A percentile compares a stretch with the other conserved stretches of the same genome.
Conservation (phyloP, 805 yeast species). For the Candida arabinofermentans region DNA sequence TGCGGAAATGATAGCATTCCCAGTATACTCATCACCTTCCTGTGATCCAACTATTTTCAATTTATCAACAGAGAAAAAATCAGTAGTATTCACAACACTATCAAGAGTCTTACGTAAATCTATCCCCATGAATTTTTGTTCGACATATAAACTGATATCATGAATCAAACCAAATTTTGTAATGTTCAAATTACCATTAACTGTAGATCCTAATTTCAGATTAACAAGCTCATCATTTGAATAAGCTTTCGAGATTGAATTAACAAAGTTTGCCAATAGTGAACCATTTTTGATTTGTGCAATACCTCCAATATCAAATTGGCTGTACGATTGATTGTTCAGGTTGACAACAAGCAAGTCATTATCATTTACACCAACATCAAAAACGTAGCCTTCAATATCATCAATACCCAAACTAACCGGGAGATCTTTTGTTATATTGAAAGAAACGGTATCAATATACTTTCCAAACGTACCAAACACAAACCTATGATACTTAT, state of each 20-base stretch:
- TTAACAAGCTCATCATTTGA: background rate
- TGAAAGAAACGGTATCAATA: background rate
- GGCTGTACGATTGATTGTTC: background rate
- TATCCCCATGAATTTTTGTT: no score
- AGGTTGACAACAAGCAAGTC: background rate
- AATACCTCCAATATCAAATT: background rate
- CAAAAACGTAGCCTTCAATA: background rate
- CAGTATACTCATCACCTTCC: slow-evolving; percentile 3
- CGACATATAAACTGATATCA: no score
- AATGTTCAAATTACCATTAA: no score
- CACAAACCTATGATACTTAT: background rate
- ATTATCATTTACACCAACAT: background rate
- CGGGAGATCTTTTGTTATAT: background rate
- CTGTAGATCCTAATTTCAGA: background rate
- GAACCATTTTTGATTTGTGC: background rate
- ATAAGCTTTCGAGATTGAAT: background rate
- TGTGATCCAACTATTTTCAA: slow-evolving; percentile 1
- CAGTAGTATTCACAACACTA: background rate
- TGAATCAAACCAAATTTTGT: background rate
- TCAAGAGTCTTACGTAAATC: no score
- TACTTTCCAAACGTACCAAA: background rate
- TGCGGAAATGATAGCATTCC: slow-evolving; percentile 1
- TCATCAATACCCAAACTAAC: background rate
- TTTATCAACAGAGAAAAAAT: no score
- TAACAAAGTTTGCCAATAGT: background rate